These are phyloP conservation scores for Lepidium aucheri DNA, from an alignment of 345 rosid genomes.

Conservation along the genomic window DNA sequence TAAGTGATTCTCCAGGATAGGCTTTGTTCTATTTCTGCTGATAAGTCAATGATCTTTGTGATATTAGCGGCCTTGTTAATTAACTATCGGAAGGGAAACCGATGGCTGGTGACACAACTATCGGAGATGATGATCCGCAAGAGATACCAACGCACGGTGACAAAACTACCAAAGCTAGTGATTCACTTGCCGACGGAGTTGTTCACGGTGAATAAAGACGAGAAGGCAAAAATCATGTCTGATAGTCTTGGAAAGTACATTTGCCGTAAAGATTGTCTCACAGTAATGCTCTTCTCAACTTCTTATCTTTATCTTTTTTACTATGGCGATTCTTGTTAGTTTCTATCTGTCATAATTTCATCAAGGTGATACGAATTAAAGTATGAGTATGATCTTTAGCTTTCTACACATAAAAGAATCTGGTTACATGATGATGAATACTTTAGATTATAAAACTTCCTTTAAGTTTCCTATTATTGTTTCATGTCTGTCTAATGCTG, in stretches of 20 bases:
- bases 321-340: neutral
- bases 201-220: slow-evolving; percentile 37
- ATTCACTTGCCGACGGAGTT: slow-evolving; percentile 41
- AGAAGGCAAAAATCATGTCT: slow-evolving; percentile 50
- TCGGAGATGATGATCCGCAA: too few relatives aligned
- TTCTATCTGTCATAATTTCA: neutral
- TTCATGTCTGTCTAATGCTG: neutral
- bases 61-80: too few relatives aligned
- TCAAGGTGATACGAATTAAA: neutral
- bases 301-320: neutral
- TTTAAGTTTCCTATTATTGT: too few relatives aligned
- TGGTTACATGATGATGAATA: neutral
- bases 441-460: neutral
- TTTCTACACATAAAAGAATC: neutral
- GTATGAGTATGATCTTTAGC: neutral
- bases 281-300: slow-evolving; percentile 28
- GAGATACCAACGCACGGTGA: too few relatives aligned
- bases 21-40: too few relatives aligned
- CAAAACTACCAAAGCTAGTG: too few relatives aligned
- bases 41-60: too few relatives aligned
- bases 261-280: slow-evolving; percentile 46
- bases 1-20: too few relatives aligned
- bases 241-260: slow-evolving; percentile 49
- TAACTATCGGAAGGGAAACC: too few relatives aligned
- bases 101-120: too few relatives aligned